Evolutionary conservation across 2,329 filamentous ascomycete species (phyloP).

Genomic region (Botryotinia calthae): DNA sequence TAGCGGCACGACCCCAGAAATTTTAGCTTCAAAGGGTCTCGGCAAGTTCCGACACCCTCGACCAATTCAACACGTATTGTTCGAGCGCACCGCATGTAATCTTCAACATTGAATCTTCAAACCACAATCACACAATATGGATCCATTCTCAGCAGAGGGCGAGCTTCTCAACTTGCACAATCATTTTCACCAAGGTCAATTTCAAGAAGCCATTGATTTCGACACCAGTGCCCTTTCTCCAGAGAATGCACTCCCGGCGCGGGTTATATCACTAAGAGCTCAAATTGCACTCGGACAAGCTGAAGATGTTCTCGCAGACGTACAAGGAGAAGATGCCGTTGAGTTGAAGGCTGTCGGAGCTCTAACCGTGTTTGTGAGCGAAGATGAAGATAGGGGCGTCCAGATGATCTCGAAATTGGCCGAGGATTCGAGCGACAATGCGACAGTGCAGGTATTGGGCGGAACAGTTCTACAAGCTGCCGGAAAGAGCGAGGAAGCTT

Average conservation of each 20-base stretch:
- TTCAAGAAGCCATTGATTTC: slow-evolving; percentile 81
- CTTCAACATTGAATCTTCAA: slow-evolving; percentile 16
- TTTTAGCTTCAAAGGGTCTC: slow-evolving; percentile 11
- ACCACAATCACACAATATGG: slow-evolving; percentile 47
- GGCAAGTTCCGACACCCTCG: slow-evolving; percentile 7
- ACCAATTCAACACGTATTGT: slow-evolving; percentile 28
- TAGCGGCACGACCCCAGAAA: slow-evolving; percentile 1
- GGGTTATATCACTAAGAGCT: slow-evolving; percentile 76
- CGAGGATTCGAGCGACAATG: slow-evolving; percentile 66
- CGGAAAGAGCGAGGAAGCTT: slow-evolving; percentile 80
- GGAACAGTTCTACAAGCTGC: slow-evolving; percentile 79
- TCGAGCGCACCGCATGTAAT: slow-evolving; percentile 3
- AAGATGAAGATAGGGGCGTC: slow-evolving; percentile 61
- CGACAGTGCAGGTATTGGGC: slow-evolving; percentile 74
- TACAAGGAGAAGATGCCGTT: slow-evolving; percentile 62
- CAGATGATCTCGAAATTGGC: slow-evolving; percentile 65
- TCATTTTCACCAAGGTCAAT: slow-evolving; percentile 77
- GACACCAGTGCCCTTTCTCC: slow-evolving; percentile 75
- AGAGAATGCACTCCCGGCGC: slow-evolving; percentile 73
- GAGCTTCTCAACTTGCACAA: slow-evolving; percentile 71
- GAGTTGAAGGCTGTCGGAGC: slow-evolving; percentile 76
- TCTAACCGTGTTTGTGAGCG: slow-evolving; percentile 64
- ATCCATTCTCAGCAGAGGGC: slow-evolving; percentile 68
- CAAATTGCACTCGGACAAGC: slow-evolving; percentile 79
- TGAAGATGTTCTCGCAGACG: slow-evolving; percentile 67